Percentiles rank a stretch among this genome's conserved stretches.
Conservation (phyloP, 768 basidiomycete species). For the Lyophyllum decastes region DNA sequence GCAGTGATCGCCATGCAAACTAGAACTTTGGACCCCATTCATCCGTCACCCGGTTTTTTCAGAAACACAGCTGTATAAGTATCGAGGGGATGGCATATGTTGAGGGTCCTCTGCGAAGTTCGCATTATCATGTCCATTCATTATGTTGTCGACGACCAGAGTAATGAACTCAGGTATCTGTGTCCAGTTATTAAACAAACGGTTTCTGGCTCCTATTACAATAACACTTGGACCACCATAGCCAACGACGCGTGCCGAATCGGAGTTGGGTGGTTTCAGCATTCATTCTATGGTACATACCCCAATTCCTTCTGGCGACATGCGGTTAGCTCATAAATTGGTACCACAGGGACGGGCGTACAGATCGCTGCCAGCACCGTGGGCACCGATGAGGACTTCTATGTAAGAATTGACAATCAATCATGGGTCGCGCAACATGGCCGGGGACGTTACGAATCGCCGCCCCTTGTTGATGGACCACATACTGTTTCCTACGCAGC, state of each 20-base stretch:
- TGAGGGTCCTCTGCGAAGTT: neutral
- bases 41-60: neutral
- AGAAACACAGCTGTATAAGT: neutral
- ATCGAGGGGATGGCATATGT: neutral
- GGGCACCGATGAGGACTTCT: conserved; percentile 25
- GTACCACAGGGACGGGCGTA: conserved; percentile 31
- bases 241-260: conserved; percentile 26
- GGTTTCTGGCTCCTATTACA: conserved; percentile 36
- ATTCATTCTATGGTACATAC: conserved; percentile 37
- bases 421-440: conserved; percentile 30
- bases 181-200: conserved; percentile 34
- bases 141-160: conserved; percentile 42
- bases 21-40: too few species aligned
- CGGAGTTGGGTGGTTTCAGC: conserved; percentile 38
- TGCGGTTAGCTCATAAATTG: neutral
- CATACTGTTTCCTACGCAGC: conserved; percentile 39
- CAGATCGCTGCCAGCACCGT: conserved; percentile 27
- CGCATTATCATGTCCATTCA: conserved; percentile 17
- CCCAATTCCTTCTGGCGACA: neutral
- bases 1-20: neutral
- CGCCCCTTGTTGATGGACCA: conserved; percentile 32
- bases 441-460: conserved; percentile 31
- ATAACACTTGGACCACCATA: conserved; percentile 40
- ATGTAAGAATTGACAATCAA: conserved; percentile 39
- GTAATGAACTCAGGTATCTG: conserved; percentile 34